Conservation (phyloP, 140 eudicot species). For the Flaveria floridana region DNA sequence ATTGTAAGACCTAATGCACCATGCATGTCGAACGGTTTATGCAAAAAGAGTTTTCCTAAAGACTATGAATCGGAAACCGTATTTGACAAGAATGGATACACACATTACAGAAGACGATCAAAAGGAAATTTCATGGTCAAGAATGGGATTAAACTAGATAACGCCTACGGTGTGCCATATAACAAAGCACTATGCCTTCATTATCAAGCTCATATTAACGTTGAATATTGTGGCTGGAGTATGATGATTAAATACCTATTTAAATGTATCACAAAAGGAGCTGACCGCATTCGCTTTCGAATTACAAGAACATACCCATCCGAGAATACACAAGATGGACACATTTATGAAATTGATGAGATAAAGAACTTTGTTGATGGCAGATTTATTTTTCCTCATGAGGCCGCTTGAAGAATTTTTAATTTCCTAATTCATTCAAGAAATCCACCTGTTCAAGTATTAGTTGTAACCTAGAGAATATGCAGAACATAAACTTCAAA, state of each 20-base stretch:
- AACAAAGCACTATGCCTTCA: too few relatives aligned
- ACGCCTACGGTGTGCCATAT: too few relatives aligned
- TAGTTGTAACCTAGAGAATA: background rate
- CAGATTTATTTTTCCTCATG: background rate
- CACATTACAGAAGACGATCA: background rate
- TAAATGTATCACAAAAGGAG: too few relatives aligned
- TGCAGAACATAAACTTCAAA: background rate
- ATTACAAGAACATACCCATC: too few relatives aligned
- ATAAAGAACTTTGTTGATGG: background rate
- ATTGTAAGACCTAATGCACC: background rate
- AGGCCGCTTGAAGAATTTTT: slow-evolving; percentile 14
- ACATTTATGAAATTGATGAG: background rate
- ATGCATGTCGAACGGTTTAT: too few relatives aligned
- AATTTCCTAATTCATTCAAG: background rate
- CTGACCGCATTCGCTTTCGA: too few relatives aligned
- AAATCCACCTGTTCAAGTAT: background rate
- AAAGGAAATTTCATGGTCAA: background rate
- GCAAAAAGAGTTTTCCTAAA: background rate
- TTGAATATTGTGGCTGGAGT: too few relatives aligned
- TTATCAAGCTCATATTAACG: too few relatives aligned
- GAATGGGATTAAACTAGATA: background rate
- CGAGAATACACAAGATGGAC: too few relatives aligned
- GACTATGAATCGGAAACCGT: background rate
- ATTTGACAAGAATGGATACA: background rate
- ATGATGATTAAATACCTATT: too few relatives aligned